Evolutionary conservation across 2,329 filamentous ascomycete genomes (phyloP), one percentile per base, ranked within the genome.

Genomic region (Metarhizium rileyi): DNA sequence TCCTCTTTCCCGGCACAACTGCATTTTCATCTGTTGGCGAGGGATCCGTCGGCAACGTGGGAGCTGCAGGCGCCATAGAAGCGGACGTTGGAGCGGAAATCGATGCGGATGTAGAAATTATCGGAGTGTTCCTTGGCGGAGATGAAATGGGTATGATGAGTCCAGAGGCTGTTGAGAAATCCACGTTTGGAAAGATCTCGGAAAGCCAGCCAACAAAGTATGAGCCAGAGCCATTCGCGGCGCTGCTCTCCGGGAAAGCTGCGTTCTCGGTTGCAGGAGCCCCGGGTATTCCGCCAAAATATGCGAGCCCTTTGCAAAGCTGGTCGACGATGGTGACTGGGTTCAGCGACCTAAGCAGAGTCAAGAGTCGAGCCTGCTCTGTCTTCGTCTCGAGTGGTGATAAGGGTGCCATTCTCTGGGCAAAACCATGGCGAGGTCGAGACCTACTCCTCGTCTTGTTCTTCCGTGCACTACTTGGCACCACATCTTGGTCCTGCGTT

Each of bases 161-260:
- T 8, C 9, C 10, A 35, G 45, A 22, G 18, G 23, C 22, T 25
- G 33, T 16, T 36, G 50, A 41, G 14, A 18, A 26, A 28, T 35
- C 28, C 26, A 43, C 35, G 26, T 33, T 43, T 46, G 51, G 51
- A 28, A 84, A 84, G 48, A 84, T 80, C 57, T 84, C 80, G 12
- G 77, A 69, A 42, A 83, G 64, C 80, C 80, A 84, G 20, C 77
- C 75, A 27, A 84, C 70, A 51, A 84, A 78, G 10, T 79, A 64
- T 20, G 73, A 71, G 1, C 80, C 81, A 1, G 74, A 66, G 3
- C 80, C 80, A 58, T 82, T 81, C 12, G 70, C 70, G 44, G 73
- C 69, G 9, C 70, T 73, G 55, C 80, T 83, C 25, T 70, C 66
- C 2, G 80, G 80, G 47, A 83, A 83, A 2, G 63, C 30, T 27